A percentile compares a stretch with the other conserved stretches of the same genome.
These are phyloP conservation scores for Dactylellina leptospora DNA, from an alignment of 2,329 filamentous ascomycete species.

Conservation along the genomic window DNA sequence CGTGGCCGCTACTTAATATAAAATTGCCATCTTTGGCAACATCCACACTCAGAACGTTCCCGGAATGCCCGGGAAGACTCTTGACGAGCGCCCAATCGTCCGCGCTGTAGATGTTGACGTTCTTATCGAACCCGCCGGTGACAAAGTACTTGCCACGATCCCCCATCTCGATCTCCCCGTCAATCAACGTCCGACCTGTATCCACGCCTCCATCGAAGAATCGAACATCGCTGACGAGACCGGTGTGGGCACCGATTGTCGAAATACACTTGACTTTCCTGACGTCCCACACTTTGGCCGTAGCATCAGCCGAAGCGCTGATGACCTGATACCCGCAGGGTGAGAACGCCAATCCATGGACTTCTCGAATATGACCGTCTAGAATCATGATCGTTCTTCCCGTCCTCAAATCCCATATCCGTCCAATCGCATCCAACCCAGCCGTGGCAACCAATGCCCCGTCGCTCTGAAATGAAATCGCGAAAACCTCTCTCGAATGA, in stretches of 20 bases:
- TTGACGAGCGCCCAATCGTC: conserved; percentile 95
- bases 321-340: conserved; percentile 89
- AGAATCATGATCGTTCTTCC: conserved; percentile 95
- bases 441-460: conserved; percentile 89
- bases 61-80: conserved; percentile 86
- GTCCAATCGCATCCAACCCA: conserved; percentile 92
- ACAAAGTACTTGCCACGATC: conserved; percentile 85
- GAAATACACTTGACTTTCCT: conserved; percentile 84
- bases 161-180: conserved; percentile 78
- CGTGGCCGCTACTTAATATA: conserved; percentile 94
- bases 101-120: conserved; percentile 92
- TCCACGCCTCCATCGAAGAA: conserved; percentile 80
- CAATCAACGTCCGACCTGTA: conserved; percentile 59
- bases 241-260: conserved; percentile 87
- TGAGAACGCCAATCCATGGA: conserved; percentile 92
- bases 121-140: conserved; percentile 89
- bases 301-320: conserved; percentile 91
- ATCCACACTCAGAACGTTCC: conserved; percentile 90
- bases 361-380: conserved; percentile 90
- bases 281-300: conserved; percentile 98
- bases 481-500: conserved; percentile 91
- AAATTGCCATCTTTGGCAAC: conserved; percentile 84
- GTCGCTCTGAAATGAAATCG: conserved; percentile 87
- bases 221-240: conserved; percentile 87
- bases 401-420: conserved; percentile 93